Evolutionary conservation across 2,329 filamentous ascomycete species (phyloP).

Genomic region (Aureobasidium lini): DNA sequence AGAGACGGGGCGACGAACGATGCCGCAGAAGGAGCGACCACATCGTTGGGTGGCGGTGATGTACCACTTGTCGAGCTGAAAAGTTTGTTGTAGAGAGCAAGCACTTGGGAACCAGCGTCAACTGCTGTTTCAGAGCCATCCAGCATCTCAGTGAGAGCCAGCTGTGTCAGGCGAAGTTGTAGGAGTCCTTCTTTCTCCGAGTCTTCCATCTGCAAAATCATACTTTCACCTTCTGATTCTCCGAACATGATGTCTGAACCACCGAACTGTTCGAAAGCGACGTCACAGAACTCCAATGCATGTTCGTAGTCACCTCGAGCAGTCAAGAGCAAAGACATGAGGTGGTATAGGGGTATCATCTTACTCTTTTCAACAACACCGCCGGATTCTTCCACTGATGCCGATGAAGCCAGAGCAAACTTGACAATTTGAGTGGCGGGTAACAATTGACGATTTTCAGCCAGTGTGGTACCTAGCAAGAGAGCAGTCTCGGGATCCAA

Average conservation of each 20-base stretch:
- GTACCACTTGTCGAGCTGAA: slow-evolving; percentile 55
- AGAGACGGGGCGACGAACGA: slow-evolving; percentile 20
- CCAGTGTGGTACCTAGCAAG: slow-evolving; percentile 73
- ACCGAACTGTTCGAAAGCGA: slow-evolving; percentile 83
- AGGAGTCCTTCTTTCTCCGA: slow-evolving; percentile 79
- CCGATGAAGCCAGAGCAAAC: slow-evolving; percentile 58
- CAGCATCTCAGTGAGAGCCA: slow-evolving; percentile 72
- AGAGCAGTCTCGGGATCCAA: slow-evolving; percentile 71
- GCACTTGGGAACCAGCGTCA: slow-evolving; percentile 76
- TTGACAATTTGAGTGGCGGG: slow-evolving; percentile 78
- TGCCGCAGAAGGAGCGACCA: slow-evolving; percentile 24
- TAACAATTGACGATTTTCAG: slow-evolving; percentile 74
- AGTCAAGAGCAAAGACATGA: slow-evolving; percentile 77
- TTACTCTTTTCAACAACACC: slow-evolving; percentile 42
- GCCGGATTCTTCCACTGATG: slow-evolving; percentile 17
- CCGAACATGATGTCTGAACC: slow-evolving; percentile 23
- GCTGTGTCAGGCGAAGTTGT: slow-evolving; percentile 93
- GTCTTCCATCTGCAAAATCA: slow-evolving; percentile 73
- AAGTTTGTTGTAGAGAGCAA: slow-evolving; percentile 72
- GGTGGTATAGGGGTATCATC: slow-evolving; percentile 81
- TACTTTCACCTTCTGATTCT: slow-evolving; percentile 7
- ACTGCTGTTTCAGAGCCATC: slow-evolving; percentile 81
- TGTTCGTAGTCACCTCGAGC: slow-evolving; percentile 77
- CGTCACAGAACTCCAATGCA: slow-evolving; percentile 77
- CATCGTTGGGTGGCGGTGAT: slow-evolving; percentile 36